A percentile compares a stretch with the other conserved stretches of the same genome.
Conservation (phyloP, 164 flowering plant genomes). For the Aristolochia contorta region DNA sequence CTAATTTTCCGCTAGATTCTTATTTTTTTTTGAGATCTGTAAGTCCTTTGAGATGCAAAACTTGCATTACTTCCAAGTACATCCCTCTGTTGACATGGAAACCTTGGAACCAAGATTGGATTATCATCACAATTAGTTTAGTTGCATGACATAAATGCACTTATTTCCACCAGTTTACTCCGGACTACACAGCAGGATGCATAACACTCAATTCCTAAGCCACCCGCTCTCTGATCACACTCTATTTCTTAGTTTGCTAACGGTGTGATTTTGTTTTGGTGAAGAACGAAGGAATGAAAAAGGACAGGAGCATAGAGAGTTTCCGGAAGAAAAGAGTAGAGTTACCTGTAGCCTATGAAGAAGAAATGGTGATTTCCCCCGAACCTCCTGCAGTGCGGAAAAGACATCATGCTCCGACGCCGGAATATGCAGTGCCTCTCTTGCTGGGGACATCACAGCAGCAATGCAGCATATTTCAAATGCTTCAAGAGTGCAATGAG, state of each 20-base stretch:
- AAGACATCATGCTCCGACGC: slow-evolving; percentile 36
- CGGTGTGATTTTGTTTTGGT: background rate
- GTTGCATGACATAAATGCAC: too few species aligned
- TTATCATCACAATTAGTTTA: too few species aligned
- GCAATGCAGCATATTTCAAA: slow-evolving; percentile 7
- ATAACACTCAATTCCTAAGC: too few species aligned
- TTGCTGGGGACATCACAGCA: too few species aligned
- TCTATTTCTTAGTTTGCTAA: too few species aligned
- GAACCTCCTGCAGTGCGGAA: slow-evolving; percentile 34
- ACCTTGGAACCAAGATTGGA: too few species aligned
- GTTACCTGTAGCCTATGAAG: slow-evolving; percentile 13
- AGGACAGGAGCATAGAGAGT: slow-evolving; percentile 22
- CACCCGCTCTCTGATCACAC: background rate
- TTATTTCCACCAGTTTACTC: too few species aligned
- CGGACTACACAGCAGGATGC: too few species aligned
- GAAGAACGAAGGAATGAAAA: slow-evolving; percentile 28
- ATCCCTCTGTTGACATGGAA: background rate
- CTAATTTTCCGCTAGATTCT: too few species aligned
- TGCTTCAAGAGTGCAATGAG: slow-evolving; percentile 15
- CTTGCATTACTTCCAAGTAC: background rate
- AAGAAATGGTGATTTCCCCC: slow-evolving; percentile 10
- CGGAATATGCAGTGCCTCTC: background rate
- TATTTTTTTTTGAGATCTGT: too few species aligned
- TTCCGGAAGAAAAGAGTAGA: slow-evolving; percentile 32
- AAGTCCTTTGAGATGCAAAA: too few species aligned